A percentile compares a stretch with the other conserved stretches of the same genome.
Evolutionary conservation across 495 filamentous ascomycete genomes (phyloP).

Genomic region (Aspergillus funiculosus): DNA sequence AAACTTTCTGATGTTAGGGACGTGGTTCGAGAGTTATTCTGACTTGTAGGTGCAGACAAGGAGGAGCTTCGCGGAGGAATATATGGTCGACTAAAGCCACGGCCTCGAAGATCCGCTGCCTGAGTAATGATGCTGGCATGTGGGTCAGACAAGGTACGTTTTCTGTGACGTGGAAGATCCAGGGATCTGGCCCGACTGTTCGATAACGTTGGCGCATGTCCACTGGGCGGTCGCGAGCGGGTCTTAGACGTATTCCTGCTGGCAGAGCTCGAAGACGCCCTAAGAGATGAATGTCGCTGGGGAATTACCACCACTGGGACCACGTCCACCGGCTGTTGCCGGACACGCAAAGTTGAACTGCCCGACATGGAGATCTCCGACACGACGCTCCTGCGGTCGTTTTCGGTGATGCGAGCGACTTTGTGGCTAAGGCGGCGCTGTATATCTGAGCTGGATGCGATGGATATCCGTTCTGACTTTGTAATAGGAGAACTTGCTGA

Average conservation of each 20-base stretch:
- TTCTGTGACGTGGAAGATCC: slow-evolving; percentile 27
- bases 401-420: slow-evolving; percentile 41
- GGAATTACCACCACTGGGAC: slow-evolving; percentile 71
- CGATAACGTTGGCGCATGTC: slow-evolving; percentile 30
- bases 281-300: slow-evolving; percentile 59
- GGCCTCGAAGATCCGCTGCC: slow-evolving; percentile 25
- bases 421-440: slow-evolving; percentile 47
- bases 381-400: slow-evolving; percentile 50
- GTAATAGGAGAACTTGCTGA: slow-evolving; percentile 46
- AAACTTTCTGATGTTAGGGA: slow-evolving; percentile 64
- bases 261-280: slow-evolving; percentile 36
- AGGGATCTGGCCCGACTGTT: slow-evolving; percentile 30
- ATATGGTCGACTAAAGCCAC: slow-evolving; percentile 41
- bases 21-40: slow-evolving; percentile 57
- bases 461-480: slow-evolving; percentile 39
- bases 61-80: slow-evolving; percentile 60
- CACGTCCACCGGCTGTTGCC: slow-evolving; percentile 46
- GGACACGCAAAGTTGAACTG: slow-evolving; percentile 43
- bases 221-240: slow-evolving; percentile 28
- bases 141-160: slow-evolving; percentile 39
- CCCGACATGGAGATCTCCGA: slow-evolving; percentile 54
- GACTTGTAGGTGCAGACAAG: slow-evolving; percentile 65
- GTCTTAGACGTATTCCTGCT: slow-evolving; percentile 36
- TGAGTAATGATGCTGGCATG: slow-evolving; percentile 20
- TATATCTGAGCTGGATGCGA: slow-evolving; percentile 35